A percentile compares a stretch with the other conserved stretches of the same genome.
Evolutionary conservation across 495 filamentous ascomycete species (phyloP).

Genomic region (Symbiotaphrina buchneri): DNA sequence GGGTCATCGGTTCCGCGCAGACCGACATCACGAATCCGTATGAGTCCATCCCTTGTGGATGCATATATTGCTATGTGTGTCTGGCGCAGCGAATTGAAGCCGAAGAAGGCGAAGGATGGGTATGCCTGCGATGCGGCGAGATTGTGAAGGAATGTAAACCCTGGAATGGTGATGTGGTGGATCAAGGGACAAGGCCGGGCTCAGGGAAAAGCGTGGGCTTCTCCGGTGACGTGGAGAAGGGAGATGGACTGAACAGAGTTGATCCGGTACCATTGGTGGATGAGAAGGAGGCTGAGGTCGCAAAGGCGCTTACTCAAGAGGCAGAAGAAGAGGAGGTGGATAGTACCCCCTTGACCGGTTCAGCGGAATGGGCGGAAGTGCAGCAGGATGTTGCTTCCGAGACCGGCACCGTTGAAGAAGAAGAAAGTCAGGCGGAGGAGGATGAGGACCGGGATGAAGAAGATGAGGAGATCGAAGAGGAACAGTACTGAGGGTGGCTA

Average conservation of each 20-base stretch:
- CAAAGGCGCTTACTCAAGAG: neutral
- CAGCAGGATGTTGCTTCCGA: neutral
- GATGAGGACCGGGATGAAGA: neutral
- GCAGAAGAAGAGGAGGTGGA: neutral
- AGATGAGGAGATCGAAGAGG: neutral
- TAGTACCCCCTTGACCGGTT: neutral
- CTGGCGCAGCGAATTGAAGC: slow-evolving; percentile 72
- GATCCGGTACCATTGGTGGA: slow-evolving; percentile 3
- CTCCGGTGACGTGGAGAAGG: slow-evolving; percentile 23
- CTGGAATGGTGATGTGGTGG: slow-evolving; percentile 75
- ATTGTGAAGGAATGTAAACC: slow-evolving; percentile 73
- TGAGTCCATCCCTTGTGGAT: slow-evolving; percentile 74
- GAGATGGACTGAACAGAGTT: slow-evolving; percentile 2
- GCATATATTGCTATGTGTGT: slow-evolving; percentile 94
- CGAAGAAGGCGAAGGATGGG: slow-evolving; percentile 91
- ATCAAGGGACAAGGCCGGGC: slow-evolving; percentile 25
- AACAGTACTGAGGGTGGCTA: no score
- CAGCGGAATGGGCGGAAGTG: slow-evolving; percentile 2
- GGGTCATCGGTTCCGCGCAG: slow-evolving; percentile 65
- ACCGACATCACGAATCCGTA: slow-evolving; percentile 96
- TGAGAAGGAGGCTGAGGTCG: neutral
- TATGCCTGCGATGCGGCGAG: slow-evolving; percentile 79
- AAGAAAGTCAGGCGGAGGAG: neutral
- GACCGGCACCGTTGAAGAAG: neutral
- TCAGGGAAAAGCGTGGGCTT: slow-evolving; percentile 49